Conservation (phyloP, 352 stramenopile genomes). For the Stephanocyclus meneghinianus region DNA sequence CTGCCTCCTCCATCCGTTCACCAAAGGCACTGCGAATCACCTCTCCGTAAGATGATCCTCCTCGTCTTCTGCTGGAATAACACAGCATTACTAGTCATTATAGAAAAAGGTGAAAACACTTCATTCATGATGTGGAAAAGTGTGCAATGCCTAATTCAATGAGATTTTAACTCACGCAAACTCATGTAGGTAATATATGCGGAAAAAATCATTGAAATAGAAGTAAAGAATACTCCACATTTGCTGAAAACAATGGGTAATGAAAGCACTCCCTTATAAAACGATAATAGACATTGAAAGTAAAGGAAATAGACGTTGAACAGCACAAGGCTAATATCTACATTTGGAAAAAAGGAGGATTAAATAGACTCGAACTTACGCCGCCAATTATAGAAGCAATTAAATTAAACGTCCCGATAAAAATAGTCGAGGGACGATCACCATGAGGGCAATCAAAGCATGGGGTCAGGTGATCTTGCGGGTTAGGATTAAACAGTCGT, state of each 20-base stretch:
- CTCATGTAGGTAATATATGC: conserved; percentile 62
- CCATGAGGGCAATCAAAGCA: conserved; percentile 26
- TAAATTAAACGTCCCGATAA: conserved; percentile 69
- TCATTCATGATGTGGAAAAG: background rate
- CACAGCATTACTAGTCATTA: conserved; percentile 56
- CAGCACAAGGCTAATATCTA: too few species aligned
- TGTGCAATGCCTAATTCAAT: background rate
- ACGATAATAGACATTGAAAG: background rate
- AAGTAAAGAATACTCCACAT: conserved; percentile 57
- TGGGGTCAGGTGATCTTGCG: conserved; percentile 32
- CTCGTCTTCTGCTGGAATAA: conserved; percentile 54
- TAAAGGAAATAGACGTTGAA: background rate
- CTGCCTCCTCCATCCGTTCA: conserved; percentile 26
- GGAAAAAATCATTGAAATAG: conserved; percentile 61
- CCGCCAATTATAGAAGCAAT: conserved; percentile 75
- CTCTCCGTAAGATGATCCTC: conserved; percentile 61
- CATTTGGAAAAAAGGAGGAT: background rate
- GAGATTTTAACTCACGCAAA: conserved; percentile 22
- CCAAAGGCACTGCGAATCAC: conserved; percentile 51
- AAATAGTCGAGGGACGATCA: conserved; percentile 41
- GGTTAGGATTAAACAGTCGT: conserved; percentile 13
- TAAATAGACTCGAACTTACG: background rate
- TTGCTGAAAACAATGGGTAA: conserved; percentile 71
- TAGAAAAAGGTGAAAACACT: background rate
- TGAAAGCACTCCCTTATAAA: conserved; percentile 53